phyloP scores from a whole-genome alignment of 495 filamentous ascomycete species.

The Aspergillus saccharolyticus region DNA sequence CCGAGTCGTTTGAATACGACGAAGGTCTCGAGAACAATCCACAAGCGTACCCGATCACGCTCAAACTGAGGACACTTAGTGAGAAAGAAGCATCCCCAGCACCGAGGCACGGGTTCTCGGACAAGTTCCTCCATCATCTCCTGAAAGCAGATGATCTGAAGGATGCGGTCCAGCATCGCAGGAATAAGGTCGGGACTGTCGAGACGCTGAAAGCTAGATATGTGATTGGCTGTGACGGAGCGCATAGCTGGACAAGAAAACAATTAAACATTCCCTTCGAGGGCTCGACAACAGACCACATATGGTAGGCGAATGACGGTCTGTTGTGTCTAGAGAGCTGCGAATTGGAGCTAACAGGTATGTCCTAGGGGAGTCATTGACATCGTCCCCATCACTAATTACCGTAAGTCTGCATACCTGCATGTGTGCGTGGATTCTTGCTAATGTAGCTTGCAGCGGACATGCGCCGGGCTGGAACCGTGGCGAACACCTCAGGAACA shows the following conservation, averaged over 20 bases:
- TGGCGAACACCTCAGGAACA: constrained; percentile 56
- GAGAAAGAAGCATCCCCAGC: constrained; percentile 39
- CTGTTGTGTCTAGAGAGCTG: not conserved
- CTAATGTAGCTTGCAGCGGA: constrained; percentile 35
- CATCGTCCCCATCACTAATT: constrained; percentile 60
- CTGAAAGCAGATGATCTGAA: constrained; percentile 51
- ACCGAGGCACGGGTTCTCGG: constrained; percentile 23
- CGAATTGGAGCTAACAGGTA: not conserved
- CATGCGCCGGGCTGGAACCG: constrained; percentile 55
- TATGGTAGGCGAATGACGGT: constrained; percentile 36
- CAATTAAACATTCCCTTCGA: constrained; percentile 51
- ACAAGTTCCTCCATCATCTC: constrained; percentile 45
- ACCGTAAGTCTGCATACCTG: constrained; percentile 37
- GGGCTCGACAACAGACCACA: constrained; percentile 56
- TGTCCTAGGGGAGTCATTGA: constrained; percentile 51
- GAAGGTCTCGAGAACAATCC: constrained; percentile 35
- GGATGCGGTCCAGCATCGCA: constrained; percentile 41
- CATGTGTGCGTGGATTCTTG: not conserved
- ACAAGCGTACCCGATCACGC: constrained; percentile 49
- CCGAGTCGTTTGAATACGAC: constrained; percentile 43
- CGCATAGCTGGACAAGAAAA: constrained; percentile 57
- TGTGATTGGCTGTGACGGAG: constrained; percentile 63
- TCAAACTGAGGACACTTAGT: constrained; percentile 40
- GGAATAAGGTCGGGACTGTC: constrained; percentile 23
- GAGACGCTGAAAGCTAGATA: constrained; percentile 56